Percentiles rank a stretch among this genome's conserved stretches.
phyloP scores from a whole-genome alignment of 2,329 filamentous ascomycete genomes.

The Neofusicoccum cordaticola region DNA sequence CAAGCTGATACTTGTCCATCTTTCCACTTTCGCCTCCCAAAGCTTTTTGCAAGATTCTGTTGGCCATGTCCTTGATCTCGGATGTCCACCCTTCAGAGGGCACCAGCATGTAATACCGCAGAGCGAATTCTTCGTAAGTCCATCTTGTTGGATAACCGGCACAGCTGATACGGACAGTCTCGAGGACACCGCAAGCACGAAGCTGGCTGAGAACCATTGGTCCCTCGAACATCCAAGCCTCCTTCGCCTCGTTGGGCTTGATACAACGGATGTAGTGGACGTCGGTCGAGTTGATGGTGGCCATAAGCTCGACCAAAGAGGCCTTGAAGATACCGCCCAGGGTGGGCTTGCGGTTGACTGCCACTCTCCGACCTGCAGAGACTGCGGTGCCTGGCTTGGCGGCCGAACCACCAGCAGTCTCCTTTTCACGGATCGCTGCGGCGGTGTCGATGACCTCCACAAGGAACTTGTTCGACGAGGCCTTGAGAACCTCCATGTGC shows the following conservation, averaged over 20 bases:
- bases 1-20: constrained; percentile 90
- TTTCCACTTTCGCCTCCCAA: constrained; percentile 56
- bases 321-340: constrained; percentile 98
- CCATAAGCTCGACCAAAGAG: constrained; percentile 95
- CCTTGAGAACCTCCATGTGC: constrained; percentile 87
- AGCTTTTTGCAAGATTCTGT: constrained; percentile 84
- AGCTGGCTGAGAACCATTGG: constrained; percentile 98
- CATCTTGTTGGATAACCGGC: constrained; percentile 96
- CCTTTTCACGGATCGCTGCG: constrained; percentile 84
- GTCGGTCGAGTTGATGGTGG: constrained; percentile 95
- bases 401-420: constrained; percentile 60
- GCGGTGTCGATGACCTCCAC: constrained; percentile 81
- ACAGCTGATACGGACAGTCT: constrained; percentile 95
- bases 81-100: constrained; percentile 87
- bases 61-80: constrained; percentile 90
- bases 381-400: constrained; percentile 66
- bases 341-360: constrained; percentile 93
- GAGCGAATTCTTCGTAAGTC: constrained; percentile 98
- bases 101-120: constrained; percentile 97
- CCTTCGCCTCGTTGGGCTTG: constrained; percentile 97
- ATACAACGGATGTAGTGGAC: constrained; percentile 99
- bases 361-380: constrained; percentile 76
- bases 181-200: constrained; percentile 95
- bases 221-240: constrained; percentile 95
- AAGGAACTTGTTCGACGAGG: constrained; percentile 82